Percentiles rank a stretch among this genome's conserved stretches.
Conservation (phyloP, 495 filamentous ascomycete species). For the Xylaria scruposa region DNA sequence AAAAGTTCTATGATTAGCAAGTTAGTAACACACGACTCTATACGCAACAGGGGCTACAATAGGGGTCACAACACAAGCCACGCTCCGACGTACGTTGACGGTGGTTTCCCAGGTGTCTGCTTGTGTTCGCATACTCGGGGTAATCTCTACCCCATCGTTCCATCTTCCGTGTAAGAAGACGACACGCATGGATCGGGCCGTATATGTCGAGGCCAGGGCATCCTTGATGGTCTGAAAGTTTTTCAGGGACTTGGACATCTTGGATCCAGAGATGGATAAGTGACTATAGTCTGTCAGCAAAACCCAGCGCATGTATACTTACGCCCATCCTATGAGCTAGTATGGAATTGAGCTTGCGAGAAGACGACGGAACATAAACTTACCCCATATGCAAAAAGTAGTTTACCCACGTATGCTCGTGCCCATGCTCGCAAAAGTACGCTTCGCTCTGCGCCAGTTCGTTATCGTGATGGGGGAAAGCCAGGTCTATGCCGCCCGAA, state of each 20-base stretch:
- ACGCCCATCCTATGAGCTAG: neutral
- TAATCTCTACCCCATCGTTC: slow-evolving; percentile 92
- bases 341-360: neutral
- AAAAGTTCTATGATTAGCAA: slow-evolving; percentile 71
- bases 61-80: neutral
- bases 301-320: neutral
- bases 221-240: slow-evolving; percentile 97
- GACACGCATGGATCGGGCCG: slow-evolving; percentile 78
- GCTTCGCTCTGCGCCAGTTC: slow-evolving; percentile 95
- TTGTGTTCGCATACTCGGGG: slow-evolving; percentile 75
- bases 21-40: slow-evolving; percentile 25
- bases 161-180: slow-evolving; percentile 88
- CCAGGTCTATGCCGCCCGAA: slow-evolving; percentile 90
- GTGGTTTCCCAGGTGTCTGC: slow-evolving; percentile 81
- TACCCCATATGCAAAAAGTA: slow-evolving; percentile 92
- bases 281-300: slow-evolving; percentile 57
- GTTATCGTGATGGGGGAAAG: slow-evolving; percentile 97
- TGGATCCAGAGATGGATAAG: slow-evolving; percentile 84
- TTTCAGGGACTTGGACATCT: slow-evolving; percentile 96
- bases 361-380: neutral
- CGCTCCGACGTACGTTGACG: slow-evolving; percentile 60
- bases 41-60: neutral
- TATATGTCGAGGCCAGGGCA: slow-evolving; percentile 77
- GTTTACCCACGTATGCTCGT: slow-evolving; percentile 83
- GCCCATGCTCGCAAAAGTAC: slow-evolving; percentile 66